A percentile compares a stretch with the other conserved stretches of the same genome.
These are phyloP conservation scores for Pichia membranifaciens DNA, from an alignment of 805 yeast genomes.

Conservation along the genomic window DNA sequence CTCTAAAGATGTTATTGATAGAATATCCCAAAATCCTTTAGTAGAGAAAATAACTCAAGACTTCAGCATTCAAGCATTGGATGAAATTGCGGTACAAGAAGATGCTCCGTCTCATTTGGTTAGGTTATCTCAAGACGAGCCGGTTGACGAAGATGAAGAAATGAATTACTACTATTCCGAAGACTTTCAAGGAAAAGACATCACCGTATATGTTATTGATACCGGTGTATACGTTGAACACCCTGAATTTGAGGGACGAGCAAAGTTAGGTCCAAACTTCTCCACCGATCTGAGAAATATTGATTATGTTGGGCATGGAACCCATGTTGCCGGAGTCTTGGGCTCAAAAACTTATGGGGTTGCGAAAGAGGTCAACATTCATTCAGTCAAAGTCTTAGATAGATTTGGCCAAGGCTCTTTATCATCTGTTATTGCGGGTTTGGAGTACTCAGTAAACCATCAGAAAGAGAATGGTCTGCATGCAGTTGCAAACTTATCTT, in stretches of 20 bases:
- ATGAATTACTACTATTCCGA: conserved; percentile 45
- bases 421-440: conserved; percentile 57
- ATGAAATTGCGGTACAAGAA: conserved; percentile 32
- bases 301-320: conserved; percentile 84
- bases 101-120: conserved; percentile 51
- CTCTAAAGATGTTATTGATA: conserved; percentile 39
- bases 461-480: conserved; percentile 31
- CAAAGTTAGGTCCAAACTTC: conserved; percentile 52
- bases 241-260: conserved; percentile 62
- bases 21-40: conserved; percentile 51
- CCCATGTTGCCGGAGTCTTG: conserved; percentile 87
- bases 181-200: conserved; percentile 47
- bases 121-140: conserved; percentile 47
- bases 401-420: conserved; percentile 64
- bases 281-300: conserved; percentile 52
- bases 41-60: conserved; percentile 70
- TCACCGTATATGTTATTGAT: conserved; percentile 74
- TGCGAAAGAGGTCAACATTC: conserved; percentile 58
- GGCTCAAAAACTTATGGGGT: conserved; percentile 81
- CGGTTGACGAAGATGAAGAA: conserved; percentile 21
- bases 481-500: conserved; percentile 73
- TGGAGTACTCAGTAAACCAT: conserved; percentile 65
- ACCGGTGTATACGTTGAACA: conserved; percentile 68
- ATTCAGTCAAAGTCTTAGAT: conserved; percentile 73
- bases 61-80: conserved; percentile 51